Conservation (phyloP, 169 alveolate genomes). For the Eimeria brunetti region DNA sequence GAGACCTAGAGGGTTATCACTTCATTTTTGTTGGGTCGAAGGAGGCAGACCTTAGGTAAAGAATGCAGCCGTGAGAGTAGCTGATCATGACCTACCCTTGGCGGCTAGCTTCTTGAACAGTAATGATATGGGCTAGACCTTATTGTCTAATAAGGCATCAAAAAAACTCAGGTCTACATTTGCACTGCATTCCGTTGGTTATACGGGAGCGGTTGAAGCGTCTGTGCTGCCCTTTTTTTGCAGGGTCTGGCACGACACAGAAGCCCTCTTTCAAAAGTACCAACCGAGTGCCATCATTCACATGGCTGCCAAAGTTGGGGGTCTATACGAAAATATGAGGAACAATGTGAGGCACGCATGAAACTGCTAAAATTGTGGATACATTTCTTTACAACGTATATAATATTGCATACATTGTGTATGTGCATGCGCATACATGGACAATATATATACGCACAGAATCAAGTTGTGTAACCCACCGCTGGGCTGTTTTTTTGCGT, state of each 20-base stretch:
- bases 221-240: background rate
- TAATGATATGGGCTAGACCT: background rate
- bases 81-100: too few relatives aligned
- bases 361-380: background rate
- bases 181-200: background rate
- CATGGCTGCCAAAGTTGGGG: slow-evolving; percentile 86
- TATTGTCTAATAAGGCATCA: too few relatives aligned
- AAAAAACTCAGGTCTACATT: too few relatives aligned
- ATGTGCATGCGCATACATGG: background rate
- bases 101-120: background rate
- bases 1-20: slow-evolving; percentile 27
- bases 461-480: background rate
- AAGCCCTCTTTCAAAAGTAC: slow-evolving; percentile 71
- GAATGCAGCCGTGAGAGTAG: background rate
- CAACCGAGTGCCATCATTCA: slow-evolving; percentile 83
- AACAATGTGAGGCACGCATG: slow-evolving; percentile 76
- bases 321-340: slow-evolving; percentile 84
- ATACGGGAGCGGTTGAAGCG: background rate
- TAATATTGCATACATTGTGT: background rate
- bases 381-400: background rate
- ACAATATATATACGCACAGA: background rate
- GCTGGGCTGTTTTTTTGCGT: background rate
- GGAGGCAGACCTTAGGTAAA: slow-evolving; percentile 76
- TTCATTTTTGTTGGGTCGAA: slow-evolving; percentile 67
- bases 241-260: slow-evolving; percentile 55